These are phyloP conservation scores for Eurotiales sp. DNA, from an alignment of 2,329 filamentous ascomycete species.

Conservation along the genomic window DNA sequence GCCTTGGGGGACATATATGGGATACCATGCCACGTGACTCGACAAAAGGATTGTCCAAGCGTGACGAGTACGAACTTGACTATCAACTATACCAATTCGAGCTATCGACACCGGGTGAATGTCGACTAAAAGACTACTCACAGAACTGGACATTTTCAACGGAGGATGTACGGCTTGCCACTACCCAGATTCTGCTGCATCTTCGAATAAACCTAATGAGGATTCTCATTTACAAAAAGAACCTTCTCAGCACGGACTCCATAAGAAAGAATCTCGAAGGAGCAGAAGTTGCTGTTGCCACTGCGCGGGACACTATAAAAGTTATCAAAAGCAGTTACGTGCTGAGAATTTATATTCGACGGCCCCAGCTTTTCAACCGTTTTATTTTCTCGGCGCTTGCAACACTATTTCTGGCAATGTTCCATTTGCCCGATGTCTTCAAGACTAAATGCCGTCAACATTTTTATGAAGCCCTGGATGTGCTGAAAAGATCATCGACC, in stretches of 20 bases:
- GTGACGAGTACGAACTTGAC: slow-evolving; percentile 75
- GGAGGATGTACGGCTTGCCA: slow-evolving; percentile 61
- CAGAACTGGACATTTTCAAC: slow-evolving; percentile 36
- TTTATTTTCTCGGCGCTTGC: slow-evolving; percentile 62
- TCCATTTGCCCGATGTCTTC: slow-evolving; percentile 59
- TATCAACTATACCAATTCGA: slow-evolving; percentile 83
- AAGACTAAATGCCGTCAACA: slow-evolving; percentile 56
- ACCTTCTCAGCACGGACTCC: slow-evolving; percentile 75
- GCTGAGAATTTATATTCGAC: slow-evolving; percentile 58
- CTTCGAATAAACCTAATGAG: slow-evolving; percentile 86
- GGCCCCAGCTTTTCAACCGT: slow-evolving; percentile 63
- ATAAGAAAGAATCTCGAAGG: slow-evolving; percentile 71
- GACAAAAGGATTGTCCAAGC: too few species aligned
- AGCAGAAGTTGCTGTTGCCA: slow-evolving; percentile 63
- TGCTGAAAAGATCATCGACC: slow-evolving; percentile 60
- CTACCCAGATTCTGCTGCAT: slow-evolving; percentile 78
- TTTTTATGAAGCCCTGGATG: slow-evolving; percentile 62
- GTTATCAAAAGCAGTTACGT: slow-evolving; percentile 59
- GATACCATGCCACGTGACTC: slow-evolving; percentile 74
- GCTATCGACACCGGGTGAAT: slow-evolving; percentile 60
- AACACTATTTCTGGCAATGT: slow-evolving; percentile 60
- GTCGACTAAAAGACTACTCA: slow-evolving; percentile 55
- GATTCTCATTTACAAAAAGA: slow-evolving; percentile 80
- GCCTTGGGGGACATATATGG: slow-evolving; percentile 82
- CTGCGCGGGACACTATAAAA: slow-evolving; percentile 62